Percentiles rank a stretch among this genome's conserved stretches.
These are phyloP conservation scores for Marchantia paleacea DNA, from an alignment of 225 moss, liverwort and hornwort genomes.

Conservation along the genomic window DNA sequence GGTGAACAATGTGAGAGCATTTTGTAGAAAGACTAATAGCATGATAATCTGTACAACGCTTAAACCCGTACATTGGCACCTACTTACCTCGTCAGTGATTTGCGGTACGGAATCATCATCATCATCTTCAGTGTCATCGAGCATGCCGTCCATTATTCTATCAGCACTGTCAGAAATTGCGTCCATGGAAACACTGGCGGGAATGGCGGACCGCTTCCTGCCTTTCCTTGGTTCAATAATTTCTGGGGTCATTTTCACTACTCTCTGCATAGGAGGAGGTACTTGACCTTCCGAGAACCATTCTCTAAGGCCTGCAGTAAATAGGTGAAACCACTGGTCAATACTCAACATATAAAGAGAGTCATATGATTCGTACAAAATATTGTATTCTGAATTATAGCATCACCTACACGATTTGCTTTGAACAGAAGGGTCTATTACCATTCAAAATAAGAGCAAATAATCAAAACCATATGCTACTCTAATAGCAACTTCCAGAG, in stretches of 20 bases:
- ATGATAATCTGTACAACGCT: not conserved
- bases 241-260: slow-evolving; percentile 33
- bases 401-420: too few species aligned
- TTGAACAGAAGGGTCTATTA: too few species aligned
- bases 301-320: slow-evolving; percentile 66
- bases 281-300: slow-evolving; percentile 63
- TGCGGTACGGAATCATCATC: slow-evolving; percentile 48
- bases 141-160: slow-evolving; percentile 39
- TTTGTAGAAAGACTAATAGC: not conserved
- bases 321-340: not conserved
- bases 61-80: not conserved
- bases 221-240: slow-evolving; percentile 23
- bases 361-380: too few species aligned
- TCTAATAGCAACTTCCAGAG: too few species aligned
- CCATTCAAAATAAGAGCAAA: too few species aligned
- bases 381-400: too few species aligned
- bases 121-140: slow-evolving; percentile 72
- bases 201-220: slow-evolving; percentile 1
- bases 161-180: not conserved
- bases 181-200: slow-evolving; percentile 32
- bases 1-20: not conserved
- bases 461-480: too few species aligned
- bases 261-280: slow-evolving; percentile 29
- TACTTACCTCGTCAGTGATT: slow-evolving; percentile 46
- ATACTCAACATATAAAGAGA: too few species aligned